Conservation (phyloP, 148 eudicot species). For the Rhododendron kiyosumense region DNA sequence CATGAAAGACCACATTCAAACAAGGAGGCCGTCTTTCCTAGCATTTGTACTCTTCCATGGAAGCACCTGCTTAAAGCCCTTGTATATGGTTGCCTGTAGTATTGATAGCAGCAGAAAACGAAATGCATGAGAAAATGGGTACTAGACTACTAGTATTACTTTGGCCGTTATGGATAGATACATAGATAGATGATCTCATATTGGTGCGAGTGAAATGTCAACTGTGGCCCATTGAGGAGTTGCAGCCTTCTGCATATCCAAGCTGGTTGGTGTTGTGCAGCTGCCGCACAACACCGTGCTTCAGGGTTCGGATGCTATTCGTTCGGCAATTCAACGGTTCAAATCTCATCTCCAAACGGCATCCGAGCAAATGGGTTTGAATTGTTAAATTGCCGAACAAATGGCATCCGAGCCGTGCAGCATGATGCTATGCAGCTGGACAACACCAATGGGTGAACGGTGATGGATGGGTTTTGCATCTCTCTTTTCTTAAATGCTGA, state of each 20-base stretch:
- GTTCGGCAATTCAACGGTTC: too few species aligned
- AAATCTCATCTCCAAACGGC: too few species aligned
- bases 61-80: conserved; percentile 16
- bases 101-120: conserved; percentile 1
- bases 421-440: too few species aligned
- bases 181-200: neutral
- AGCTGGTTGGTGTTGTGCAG: too few species aligned
- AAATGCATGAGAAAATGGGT: neutral
- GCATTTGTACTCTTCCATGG: conserved; percentile 25
- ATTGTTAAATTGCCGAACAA: too few species aligned
- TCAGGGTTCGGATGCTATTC: too few species aligned
- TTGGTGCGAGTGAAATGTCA: too few species aligned
- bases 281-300: too few species aligned
- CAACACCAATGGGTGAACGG: neutral
- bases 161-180: neutral
- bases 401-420: too few species aligned
- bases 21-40: conserved; percentile 22
- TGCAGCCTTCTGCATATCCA: neutral
- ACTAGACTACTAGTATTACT: neutral
- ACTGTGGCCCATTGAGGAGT: neutral
- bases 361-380: too few species aligned
- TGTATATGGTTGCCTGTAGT: conserved; percentile 12
- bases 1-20: neutral
- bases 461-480: neutral
- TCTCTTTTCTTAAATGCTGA: too few species aligned